These are phyloP conservation scores for Kodamaea lidongshanica DNA, from an alignment of 805 yeast species.

Conservation along the genomic window DNA sequence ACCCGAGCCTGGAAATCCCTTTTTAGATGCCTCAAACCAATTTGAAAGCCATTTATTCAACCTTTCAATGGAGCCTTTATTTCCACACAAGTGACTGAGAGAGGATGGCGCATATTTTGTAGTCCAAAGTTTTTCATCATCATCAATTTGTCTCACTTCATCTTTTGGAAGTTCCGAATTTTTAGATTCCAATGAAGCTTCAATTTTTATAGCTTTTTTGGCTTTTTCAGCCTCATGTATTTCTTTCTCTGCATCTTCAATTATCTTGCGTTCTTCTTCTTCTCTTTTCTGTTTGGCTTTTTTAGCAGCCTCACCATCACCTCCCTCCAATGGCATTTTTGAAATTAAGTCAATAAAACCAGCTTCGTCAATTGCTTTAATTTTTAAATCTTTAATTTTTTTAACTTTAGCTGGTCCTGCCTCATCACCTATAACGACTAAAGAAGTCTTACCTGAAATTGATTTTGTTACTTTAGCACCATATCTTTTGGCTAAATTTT, in stretches of 20 bases:
- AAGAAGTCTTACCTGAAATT: slow-evolving; percentile 75
- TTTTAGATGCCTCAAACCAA: slow-evolving; percentile 60
- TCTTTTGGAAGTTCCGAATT: slow-evolving; percentile 6
- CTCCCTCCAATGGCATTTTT: slow-evolving; percentile 90
- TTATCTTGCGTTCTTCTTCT: slow-evolving; percentile 55
- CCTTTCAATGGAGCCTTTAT: slow-evolving; percentile 65
- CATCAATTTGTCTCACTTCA: slow-evolving; percentile 33
- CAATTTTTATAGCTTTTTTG: slow-evolving; percentile 20
- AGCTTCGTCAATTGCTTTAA: slow-evolving; percentile 80
- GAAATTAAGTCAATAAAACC: slow-evolving; percentile 72
- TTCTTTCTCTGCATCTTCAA: slow-evolving; percentile 33
- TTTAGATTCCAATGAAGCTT: slow-evolving; percentile 5
- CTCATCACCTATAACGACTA: slow-evolving; percentile 89
- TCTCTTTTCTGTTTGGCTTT: slow-evolving; percentile 64
- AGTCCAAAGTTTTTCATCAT: slow-evolving; percentile 80
- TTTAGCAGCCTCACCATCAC: slow-evolving; percentile 72
- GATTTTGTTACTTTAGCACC: slow-evolving; percentile 90
- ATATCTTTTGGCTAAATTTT: slow-evolving; percentile 69
- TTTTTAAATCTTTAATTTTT: slow-evolving; percentile 63
- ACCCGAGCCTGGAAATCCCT: slow-evolving; percentile 52
- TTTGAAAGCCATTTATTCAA: slow-evolving; percentile 66
- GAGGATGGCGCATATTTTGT: slow-evolving; percentile 82
- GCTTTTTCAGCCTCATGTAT: slow-evolving; percentile 24
- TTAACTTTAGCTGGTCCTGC: slow-evolving; percentile 95
- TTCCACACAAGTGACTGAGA: slow-evolving; percentile 80